Percentiles rank a stretch among this genome's conserved stretches.
Evolutionary conservation across 1,284 basidiomycete species (phyloP).

Genomic region (Austropuccinia psidii): DNA sequence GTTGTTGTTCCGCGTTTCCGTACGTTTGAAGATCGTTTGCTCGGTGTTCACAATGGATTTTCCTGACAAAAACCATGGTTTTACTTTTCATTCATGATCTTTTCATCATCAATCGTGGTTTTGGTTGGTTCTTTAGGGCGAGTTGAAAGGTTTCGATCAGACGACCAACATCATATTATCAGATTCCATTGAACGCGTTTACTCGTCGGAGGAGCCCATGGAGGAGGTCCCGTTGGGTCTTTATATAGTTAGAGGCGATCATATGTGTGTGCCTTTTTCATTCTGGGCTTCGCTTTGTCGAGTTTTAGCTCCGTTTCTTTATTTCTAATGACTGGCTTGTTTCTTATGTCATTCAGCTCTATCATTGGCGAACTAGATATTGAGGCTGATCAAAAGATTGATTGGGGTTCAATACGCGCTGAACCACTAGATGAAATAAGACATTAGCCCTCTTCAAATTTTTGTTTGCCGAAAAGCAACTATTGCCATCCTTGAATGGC

Average conservation of each 20-base stretch:
- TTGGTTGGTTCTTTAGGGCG: slow-evolving; percentile 55
- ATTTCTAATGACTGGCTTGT: background rate
- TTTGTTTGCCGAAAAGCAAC: too few relatives aligned
- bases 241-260: slow-evolving; percentile 94
- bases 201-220: slow-evolving; percentile 78
- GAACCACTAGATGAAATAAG: slow-evolving; percentile 62
- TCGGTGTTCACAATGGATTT: background rate
- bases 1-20: background rate
- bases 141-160: slow-evolving; percentile 81
- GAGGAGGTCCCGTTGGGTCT: slow-evolving; percentile 92
- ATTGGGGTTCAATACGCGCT: slow-evolving; percentile 70
- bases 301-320: background rate
- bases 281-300: too few relatives aligned
- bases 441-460: too few relatives aligned
- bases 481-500: too few relatives aligned
- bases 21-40: background rate
- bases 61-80: background rate
- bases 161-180: slow-evolving; percentile 87
- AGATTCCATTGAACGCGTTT: slow-evolving; percentile 81
- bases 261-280: slow-evolving; percentile 62
- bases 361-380: slow-evolving; percentile 87
- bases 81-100: too few relatives aligned
- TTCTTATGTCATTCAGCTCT: slow-evolving; percentile 53
- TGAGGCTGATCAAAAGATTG: slow-evolving; percentile 68
- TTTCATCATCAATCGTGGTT: background rate